Evolutionary conservation across 2,329 filamentous ascomycete species (phyloP).

Genomic region (Nothophoma quercina): DNA sequence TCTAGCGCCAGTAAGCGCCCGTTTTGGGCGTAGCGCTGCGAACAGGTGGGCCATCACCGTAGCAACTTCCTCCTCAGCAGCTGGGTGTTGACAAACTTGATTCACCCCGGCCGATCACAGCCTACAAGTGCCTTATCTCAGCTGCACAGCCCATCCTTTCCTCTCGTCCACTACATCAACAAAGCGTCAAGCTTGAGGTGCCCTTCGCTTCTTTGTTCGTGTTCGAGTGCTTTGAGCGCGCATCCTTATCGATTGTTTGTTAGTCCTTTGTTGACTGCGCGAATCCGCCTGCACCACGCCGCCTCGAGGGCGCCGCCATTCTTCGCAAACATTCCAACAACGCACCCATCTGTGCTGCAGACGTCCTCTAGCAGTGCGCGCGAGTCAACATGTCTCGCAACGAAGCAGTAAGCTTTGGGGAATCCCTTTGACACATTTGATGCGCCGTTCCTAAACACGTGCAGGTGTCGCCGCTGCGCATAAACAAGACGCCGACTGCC

Average conservation of each 20-base stretch:
- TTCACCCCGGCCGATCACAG: constrained; percentile 10
- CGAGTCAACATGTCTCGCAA: constrained; percentile 48
- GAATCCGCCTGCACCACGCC: constrained; percentile 6
- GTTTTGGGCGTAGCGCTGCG: not conserved
- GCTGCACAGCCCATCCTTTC: constrained; percentile 13
- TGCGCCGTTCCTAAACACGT: constrained; percentile 1
- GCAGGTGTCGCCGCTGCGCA: constrained; percentile 79
- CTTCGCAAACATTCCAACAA: constrained; percentile 7
- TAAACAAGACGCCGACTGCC: constrained; percentile 72
- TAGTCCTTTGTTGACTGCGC: not conserved
- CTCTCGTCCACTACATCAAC: constrained; percentile 7
- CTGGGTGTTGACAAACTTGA: constrained; percentile 18
- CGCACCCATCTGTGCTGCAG: not conserved
- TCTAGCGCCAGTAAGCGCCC: not conserved
- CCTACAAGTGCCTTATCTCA: constrained; percentile 14
- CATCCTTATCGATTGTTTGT: constrained; percentile 15
- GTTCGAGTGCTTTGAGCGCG: not conserved
- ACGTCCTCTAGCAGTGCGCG: constrained; percentile 7
- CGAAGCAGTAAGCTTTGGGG: constrained; percentile 48
- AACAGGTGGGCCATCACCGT: constrained; percentile 3
- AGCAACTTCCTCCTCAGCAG: constrained; percentile 9
- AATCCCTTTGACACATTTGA: not conserved
- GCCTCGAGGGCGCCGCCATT: constrained; percentile 16
- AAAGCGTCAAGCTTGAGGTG: constrained; percentile 9
- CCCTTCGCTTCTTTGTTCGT: constrained; percentile 17